Evolutionary conservation across 805 yeast species (phyloP), one percentile per base, ranked within the genome.

Genomic region (Wickerhamomyces strasburgensis): DNA sequence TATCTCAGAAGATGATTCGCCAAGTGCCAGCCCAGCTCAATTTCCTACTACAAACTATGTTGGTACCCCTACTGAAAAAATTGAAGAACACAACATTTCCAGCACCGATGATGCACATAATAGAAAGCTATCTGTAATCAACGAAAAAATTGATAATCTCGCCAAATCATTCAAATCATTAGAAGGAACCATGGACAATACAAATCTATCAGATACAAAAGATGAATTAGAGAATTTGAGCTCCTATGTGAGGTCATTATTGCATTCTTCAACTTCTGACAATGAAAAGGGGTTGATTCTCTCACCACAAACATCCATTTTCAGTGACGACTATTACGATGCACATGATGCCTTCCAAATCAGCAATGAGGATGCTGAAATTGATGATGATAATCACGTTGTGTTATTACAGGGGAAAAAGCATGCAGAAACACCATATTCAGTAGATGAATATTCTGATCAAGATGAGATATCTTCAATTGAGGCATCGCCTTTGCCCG

Each of bases 291-390:
- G 31, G 2, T 29, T 42, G 10, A 34, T 21, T 3, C 35, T 45
- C 4, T 35, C 52, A 1, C 36, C 58, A 9, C 27, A 50, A 5
- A 52, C 62, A 2, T 64, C 73, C 4, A 51, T 72, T 3, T 60
- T 72, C 26, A 44, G 48, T 29, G 48, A 72, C 31, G 79, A 75
- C 34, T 78, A 69, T 49, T 78, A 59, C 51, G 95, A 85, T 61
- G 95, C 95, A 1, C 70, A 69, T 11, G 49, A 44, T 15, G 28
- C 33, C 6, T 19, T 40, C 21, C 39, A 33, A 14, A 28, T 34
- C 19, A 21, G 15, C 16, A 26, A 21, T 21, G 43, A 42, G 34
- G 90, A 83, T 67, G 46, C 45, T 7, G 51, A 50, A 9, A 39
- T 36, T 7, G 27, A 44, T 3, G 15, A 42, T 10, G 54, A 46